A percentile compares a stretch with the other conserved stretches of the same genome.
Conservation (phyloP, 768 basidiomycete species). For the Boletus vermiculosoides region DNA sequence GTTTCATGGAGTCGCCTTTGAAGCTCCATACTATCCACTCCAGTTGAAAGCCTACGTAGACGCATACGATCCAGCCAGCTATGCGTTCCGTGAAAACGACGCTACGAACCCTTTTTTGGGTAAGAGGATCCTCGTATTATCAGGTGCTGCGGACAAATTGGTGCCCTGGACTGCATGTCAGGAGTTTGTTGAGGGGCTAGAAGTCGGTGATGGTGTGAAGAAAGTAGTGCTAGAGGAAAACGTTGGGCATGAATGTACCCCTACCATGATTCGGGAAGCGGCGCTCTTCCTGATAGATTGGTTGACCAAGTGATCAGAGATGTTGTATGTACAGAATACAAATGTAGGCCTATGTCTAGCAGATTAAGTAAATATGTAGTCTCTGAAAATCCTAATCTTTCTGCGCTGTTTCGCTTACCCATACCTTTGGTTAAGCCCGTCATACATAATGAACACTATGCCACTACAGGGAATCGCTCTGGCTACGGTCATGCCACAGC, state of each 20-base stretch:
- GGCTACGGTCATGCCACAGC: constrained; percentile 84
- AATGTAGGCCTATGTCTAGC: not conserved
- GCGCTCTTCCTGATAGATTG: constrained; percentile 31
- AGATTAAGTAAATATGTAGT: not conserved
- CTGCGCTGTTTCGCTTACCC: constrained; percentile 18
- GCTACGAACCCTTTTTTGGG: constrained; percentile 58
- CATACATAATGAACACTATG: constrained; percentile 58
- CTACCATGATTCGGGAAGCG: constrained; percentile 54
- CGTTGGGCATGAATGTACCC: constrained; percentile 62
- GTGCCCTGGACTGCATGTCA: constrained; percentile 65
- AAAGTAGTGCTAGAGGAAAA: constrained; percentile 52
- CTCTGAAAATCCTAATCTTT: not conserved
- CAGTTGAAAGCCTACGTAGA: constrained; percentile 49
- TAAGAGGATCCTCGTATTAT: constrained; percentile 72
- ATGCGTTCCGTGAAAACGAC: constrained; percentile 40
- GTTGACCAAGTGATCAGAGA: constrained; percentile 17
- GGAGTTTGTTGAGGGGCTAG: constrained; percentile 54
- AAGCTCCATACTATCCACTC: constrained; percentile 56
- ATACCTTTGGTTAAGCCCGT: constrained; percentile 57
- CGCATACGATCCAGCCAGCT: constrained; percentile 43
- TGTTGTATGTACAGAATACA: constrained; percentile 1
- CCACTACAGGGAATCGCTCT: constrained; percentile 83
- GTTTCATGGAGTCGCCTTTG: constrained; percentile 40
- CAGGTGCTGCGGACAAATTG: constrained; percentile 60
- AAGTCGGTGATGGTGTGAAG: constrained; percentile 58